Evolutionary conservation across 768 basidiomycete genomes (phyloP).

Genomic region (Kwoniella shandongensis): DNA sequence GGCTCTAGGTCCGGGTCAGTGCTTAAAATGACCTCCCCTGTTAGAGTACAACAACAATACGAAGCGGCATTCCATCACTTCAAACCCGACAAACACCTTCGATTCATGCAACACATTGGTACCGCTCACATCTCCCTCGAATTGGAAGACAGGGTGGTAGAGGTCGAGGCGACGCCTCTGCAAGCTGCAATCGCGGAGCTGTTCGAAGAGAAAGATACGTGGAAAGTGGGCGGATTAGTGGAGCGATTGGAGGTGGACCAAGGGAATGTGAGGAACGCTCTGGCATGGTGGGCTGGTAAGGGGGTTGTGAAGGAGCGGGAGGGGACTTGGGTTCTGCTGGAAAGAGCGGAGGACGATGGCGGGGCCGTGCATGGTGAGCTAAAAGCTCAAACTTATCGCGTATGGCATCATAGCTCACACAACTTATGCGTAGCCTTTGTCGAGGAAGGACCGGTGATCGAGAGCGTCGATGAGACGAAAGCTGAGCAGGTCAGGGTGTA

Average conservation of each 20-base stretch:
- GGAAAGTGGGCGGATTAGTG: conserved; percentile 71
- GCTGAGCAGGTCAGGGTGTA: conserved; percentile 1
- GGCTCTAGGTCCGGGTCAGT: too few relatives aligned
- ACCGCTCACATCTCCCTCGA: conserved; percentile 77
- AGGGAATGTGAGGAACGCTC: conserved; percentile 67
- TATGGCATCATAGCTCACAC: too few relatives aligned
- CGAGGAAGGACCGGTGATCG: conserved; percentile 45
- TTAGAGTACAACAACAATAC: conserved; percentile 73
- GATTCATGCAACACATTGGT: conserved; percentile 87
- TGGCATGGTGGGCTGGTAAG: conserved; percentile 78
- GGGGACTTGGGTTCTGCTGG: conserved; percentile 37
- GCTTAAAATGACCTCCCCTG: not conserved
- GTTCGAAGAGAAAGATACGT: conserved; percentile 27
- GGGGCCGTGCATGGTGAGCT: not conserved
- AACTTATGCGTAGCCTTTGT: conserved; percentile 40
- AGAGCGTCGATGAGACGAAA: conserved; percentile 4
- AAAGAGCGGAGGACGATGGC: conserved; percentile 36
- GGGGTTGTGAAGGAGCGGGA: conserved; percentile 69
- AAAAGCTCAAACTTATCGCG: not conserved
- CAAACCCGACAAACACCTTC: conserved; percentile 88
- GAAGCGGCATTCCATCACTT: conserved; percentile 72
- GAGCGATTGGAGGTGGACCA: conserved; percentile 67
- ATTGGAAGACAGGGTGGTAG: conserved; percentile 74
- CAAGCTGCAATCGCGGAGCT: conserved; percentile 66
- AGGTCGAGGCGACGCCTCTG: conserved; percentile 75